Base-by-base conservation (phyloP, 2,329 filamentous ascomycete species). In the Tolypocladium amazonense region DNA sequence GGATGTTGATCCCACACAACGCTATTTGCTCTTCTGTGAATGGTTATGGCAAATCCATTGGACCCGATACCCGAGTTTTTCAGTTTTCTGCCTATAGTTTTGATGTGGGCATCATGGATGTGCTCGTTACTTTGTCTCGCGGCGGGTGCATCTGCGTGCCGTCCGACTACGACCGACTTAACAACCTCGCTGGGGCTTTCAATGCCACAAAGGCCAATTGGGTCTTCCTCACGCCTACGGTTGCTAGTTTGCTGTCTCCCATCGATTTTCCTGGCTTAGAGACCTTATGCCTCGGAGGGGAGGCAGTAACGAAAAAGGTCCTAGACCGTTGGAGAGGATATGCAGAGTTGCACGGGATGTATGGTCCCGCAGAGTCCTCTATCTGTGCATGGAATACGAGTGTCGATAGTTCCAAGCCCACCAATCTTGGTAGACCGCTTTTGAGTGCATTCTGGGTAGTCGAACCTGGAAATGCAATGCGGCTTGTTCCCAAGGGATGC, bases 41-140 rank as follows among this genome's bases (percentile, higher is more conserved):
- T 23, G 52, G 47, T 30, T 33, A 39, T 41, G 58, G 30, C 38
- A 56, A 60, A 1, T 41, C 45, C 2, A 61, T 62, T 9, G 57
- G 62, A 9, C 54, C 59, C 7, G 58, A 58, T 0, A 58, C 56
- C 5, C 61, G 62, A 2, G 60, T 63, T n/a, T 62, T 63, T 52
- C 62, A 66, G n/a, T 66, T 63, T 37, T 62, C 64, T 27, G 61
- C 62, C 7, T 66, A 60, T 43, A 63, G 61, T 1, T 66, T 65
- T 25, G 63, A 65, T 27, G 60, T 63, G 8, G 60, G 58, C 4
- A 54, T 65, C 5, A 56, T 62, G 3, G 63, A 66, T 53, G 59
- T 59, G 15, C 45, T 66, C 1, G 59, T 62, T 18, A 63, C 64
- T 3, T 56, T 65, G 8, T 59, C 60, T 30, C 55, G 57, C 1